Evolutionary conservation across 176 grass and related monocot species (phyloP), one percentile per base, ranked within the genome.

Genomic region (Ensete ventricosum): DNA sequence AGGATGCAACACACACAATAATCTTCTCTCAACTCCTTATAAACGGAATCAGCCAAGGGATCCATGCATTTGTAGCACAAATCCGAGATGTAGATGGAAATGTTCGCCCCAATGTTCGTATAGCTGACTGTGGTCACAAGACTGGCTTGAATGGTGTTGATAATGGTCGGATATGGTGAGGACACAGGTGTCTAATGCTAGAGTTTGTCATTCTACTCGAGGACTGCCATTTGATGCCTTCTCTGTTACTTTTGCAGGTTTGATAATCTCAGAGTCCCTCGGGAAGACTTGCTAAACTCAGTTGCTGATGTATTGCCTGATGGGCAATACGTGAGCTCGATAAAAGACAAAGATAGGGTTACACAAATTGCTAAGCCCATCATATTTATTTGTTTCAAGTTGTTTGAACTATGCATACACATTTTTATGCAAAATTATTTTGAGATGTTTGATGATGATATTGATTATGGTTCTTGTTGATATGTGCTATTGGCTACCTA

Each of bases 121-220:
- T 93, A 83, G 94, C 90, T 84, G 94, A 93, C n/a, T 98, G 94
- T 82, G 94, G 94, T 64, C 94, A 98, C 82, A 98, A 98, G 53
- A 93, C 93, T 83, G 94, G 94, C 73, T 67, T 98, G 54, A 98
- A 98, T 71, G 94, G 94, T 62, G 94, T 98, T 84, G 94, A 98
- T 80, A 98, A 98, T 89, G 94, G 94, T 29, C 88, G 86, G 24
- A 98, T 98, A 73, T 98, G 94, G 94, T 98, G 76, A 90, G 85
- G 75, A 58, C 53, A 19, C 69, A 27, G 53, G 67, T 68, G 75
- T 74, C 72, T 75, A 27, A 0, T 17, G n/a, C 3, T 65, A 24
- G 7, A 26, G 17, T 49, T 50, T 64, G 34, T 51, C 52, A 5
- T 50, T 70, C 67, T 50, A 12, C 59, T 52, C 17, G 23, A 57